Base-by-base conservation (phyloP, 768 basidiomycete genomes). In the Leccinum olivaceopallidum region DNA sequence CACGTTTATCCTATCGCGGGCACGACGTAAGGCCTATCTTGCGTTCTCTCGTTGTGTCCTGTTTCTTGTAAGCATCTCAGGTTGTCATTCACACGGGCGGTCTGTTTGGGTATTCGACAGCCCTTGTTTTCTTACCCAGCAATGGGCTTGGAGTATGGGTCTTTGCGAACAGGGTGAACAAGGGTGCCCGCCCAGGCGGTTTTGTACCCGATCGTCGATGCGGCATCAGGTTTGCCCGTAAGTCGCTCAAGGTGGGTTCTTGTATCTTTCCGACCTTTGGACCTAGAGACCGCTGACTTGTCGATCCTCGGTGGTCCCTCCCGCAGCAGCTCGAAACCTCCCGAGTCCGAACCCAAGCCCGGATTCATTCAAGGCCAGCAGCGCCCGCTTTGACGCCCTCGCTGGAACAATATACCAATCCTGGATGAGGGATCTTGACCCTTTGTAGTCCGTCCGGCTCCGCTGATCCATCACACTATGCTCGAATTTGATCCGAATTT, bases 401-500 rank as follows among this genome's bases (percentile, higher is more conserved):
- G 59, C 74, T 5, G 78, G 81, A 9, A 75, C 72, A 0, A 32
- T 82, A 80, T 61, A 18, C 53, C 3, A 67, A 76, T 54, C 65
- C 72, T 4, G 78, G 78, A 12, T 81, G 81, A 37, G 76, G 75
- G 42, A 53, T 69, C 2, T 58, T 80, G 48, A 73, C 72, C 2
- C 69, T 81, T 18, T 82, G 80, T 50, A 62, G 70, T 37, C 63
- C 73, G 37, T 16, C 37, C 16, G 16, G 16, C 1, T 51, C 59
- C 5, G 63, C 66, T 60, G 32, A 52, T 6, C 72, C 74, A 1
- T 36, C 60, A 2, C 60, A 67, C 22, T 74, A 72, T 53, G 37
- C 60, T 52, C 16, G 32, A n/a, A 70, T 76, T n/a, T 63, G 66
- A 16, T 61, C 64, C 6, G 63, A 73, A 18, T 78, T 57, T 10